Base-by-base conservation (phyloP, 1,139 yeast species). In the Kodamaea suecica region DNA sequence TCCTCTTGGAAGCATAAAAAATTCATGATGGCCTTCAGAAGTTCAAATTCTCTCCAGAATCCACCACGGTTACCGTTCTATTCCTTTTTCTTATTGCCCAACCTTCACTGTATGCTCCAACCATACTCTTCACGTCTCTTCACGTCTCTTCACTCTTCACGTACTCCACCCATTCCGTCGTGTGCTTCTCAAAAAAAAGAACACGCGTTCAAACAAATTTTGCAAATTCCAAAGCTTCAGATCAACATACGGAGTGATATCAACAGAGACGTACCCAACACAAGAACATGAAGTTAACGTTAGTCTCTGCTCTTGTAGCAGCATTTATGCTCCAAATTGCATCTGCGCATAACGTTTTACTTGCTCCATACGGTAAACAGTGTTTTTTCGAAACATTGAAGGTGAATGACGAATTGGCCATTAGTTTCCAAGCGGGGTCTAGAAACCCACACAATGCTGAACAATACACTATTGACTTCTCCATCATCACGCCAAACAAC, bases 391-490 rank as follows among this genome's bases (percentile, higher is more conserved):
- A 92, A 59, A 73, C 73, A 39, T 73, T 92, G 64, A 84, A 80
- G 57, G 72, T 72, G 49, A 85, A 86, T 48, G 98, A 92, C 63
- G 90, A 85, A 60, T 70, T 92, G 51, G 85, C 95, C 16, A 81
- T 92, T 42, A 76, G 88, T 35, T 92, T 84, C 76, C 98, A 92
- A 66, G 95, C 86, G 32, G 97, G 97, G 43, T 87, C 92, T 53
- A 78, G 97, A 62, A 83, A 86, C 54, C 84, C 90, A 31, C 70
- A 72, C 45, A 78, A 90, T 36, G 74, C 84, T 27, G 86, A 82
- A 45, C 96, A 88, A 61, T 70, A 80, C 45, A 75, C 66, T 21
- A 81, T 87, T 41, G 95, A 88, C 57, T 88, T 92, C 60, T 67
- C 73, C 64, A 66, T 84, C 50, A 61, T 66, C 27, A 69, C 81